These are phyloP conservation scores for Cutaneotrichosporon cavernicola DNA, from an alignment of 1,284 basidiomycete species.

Conservation along the genomic window DNA sequence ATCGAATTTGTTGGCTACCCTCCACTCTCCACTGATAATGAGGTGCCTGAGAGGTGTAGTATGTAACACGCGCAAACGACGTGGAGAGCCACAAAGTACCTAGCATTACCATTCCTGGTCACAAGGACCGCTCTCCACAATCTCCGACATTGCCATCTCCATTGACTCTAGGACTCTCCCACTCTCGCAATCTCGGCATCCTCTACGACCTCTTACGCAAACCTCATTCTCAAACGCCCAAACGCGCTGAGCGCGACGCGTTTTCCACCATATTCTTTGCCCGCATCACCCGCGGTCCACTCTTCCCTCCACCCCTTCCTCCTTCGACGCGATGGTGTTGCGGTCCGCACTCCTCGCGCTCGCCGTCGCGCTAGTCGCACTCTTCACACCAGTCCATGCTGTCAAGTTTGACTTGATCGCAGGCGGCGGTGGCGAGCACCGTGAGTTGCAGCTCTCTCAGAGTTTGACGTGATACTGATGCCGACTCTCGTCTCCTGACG, in stretches of 20 bases:
- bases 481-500: conserved; percentile 7
- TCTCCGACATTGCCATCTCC: not conserved
- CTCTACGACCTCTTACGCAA: not conserved
- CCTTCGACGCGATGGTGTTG: conserved; percentile 21
- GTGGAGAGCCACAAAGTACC: too few species aligned
- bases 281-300: not conserved
- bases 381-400: conserved; percentile 50
- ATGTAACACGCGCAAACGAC: too few species aligned
- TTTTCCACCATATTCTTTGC: not conserved
- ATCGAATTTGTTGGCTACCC: too few species aligned
- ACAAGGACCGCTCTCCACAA: not conserved
- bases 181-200: not conserved
- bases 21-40: too few species aligned
- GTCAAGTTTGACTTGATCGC: conserved; percentile 75
- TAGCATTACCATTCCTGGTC: not conserved
- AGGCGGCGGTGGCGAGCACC: conserved; percentile 17
- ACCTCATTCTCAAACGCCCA: not conserved
- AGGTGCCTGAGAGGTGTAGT: too few species aligned
- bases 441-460: not conserved
- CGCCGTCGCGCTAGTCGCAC: conserved; percentile 21
- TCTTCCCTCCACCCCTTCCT: not conserved
- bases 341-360: conserved; percentile 26
- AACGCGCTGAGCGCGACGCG: conserved; percentile 6
- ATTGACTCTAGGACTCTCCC: not conserved
- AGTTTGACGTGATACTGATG: not conserved